A percentile compares a stretch with the other conserved stretches of the same genome.
These are phyloP conservation scores for Leccinum disarticulatum DNA, from an alignment of 768 basidiomycete genomes.

Conservation along the genomic window DNA sequence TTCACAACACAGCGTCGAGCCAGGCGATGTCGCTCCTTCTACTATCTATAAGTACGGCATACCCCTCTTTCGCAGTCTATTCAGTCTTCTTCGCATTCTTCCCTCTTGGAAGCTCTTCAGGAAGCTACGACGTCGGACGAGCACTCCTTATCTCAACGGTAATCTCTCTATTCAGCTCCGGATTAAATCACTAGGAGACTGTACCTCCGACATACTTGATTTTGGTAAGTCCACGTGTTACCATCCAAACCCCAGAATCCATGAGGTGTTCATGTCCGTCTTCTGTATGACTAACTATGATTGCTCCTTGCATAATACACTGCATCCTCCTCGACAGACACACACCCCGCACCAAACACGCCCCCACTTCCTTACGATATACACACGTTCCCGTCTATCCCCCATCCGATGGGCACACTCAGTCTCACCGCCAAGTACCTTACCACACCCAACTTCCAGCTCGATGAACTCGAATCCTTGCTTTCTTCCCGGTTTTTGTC, in stretches of 20 bases:
- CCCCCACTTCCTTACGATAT: conserved; percentile 48
- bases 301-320: conserved; percentile 8
- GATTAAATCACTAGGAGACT: conserved; percentile 39
- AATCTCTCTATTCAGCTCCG: conserved; percentile 50
- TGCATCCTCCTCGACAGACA: conserved; percentile 30
- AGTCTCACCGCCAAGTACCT: conserved; percentile 65
- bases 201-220: conserved; percentile 29
- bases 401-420: conserved; percentile 67
- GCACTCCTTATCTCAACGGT: conserved; percentile 38
- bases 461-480: conserved; percentile 76
- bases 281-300: conserved; percentile 10
- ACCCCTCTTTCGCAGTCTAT: conserved; percentile 74
- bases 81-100: conserved; percentile 65
- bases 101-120: conserved; percentile 76
- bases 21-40: conserved; percentile 58
- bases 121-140: conserved; percentile 48
- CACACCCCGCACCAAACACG: conserved; percentile 39
- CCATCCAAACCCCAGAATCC: conserved; percentile 26
- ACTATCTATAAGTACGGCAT: conserved; percentile 87
- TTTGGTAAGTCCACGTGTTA: conserved; percentile 39
- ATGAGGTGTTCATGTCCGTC: conserved; percentile 34
- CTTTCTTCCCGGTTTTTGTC: conserved; percentile 73
- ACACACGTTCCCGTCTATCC: conserved; percentile 64
- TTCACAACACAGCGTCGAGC: conserved; percentile 24
- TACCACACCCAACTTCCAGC: conserved; percentile 62